Evolutionary conservation across 345 rosid genomes (phyloP).

Genomic region (Populus davidiana): DNA sequence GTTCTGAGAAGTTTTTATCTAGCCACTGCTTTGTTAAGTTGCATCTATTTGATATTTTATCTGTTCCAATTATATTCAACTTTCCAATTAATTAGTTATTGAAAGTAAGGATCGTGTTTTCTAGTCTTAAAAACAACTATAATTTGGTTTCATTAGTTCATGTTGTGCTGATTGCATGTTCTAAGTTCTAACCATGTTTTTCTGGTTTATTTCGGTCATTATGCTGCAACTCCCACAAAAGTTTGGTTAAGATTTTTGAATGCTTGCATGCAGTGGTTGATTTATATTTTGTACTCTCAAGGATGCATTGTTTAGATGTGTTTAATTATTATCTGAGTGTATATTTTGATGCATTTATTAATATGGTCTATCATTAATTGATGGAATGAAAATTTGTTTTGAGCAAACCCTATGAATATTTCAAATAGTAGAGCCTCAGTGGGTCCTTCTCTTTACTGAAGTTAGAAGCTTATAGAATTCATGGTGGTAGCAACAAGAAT

Average conservation of each 20-base stretch:
- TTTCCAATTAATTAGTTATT: background rate
- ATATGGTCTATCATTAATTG: background rate
- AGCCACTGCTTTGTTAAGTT: background rate
- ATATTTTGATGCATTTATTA: background rate
- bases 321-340: background rate
- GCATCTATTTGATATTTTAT: background rate
- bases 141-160: background rate
- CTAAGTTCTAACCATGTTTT: background rate
- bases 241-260: background rate
- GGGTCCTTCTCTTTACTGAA: background rate
- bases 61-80: background rate
- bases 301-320: background rate
- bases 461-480: background rate
- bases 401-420: background rate
- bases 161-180: background rate
- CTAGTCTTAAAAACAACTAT: background rate
- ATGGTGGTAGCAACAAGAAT: background rate
- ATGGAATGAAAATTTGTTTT: background rate
- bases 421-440: background rate
- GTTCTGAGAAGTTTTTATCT: conserved; percentile 12
- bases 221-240: background rate
- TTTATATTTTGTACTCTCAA: background rate
- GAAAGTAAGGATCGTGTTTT: background rate
- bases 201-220: background rate
- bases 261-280: background rate